A percentile compares a stretch with the other conserved stretches of the same genome.
Evolutionary conservation across 305 asterid species (phyloP).

Genomic region (Euphrasia arctica): DNA sequence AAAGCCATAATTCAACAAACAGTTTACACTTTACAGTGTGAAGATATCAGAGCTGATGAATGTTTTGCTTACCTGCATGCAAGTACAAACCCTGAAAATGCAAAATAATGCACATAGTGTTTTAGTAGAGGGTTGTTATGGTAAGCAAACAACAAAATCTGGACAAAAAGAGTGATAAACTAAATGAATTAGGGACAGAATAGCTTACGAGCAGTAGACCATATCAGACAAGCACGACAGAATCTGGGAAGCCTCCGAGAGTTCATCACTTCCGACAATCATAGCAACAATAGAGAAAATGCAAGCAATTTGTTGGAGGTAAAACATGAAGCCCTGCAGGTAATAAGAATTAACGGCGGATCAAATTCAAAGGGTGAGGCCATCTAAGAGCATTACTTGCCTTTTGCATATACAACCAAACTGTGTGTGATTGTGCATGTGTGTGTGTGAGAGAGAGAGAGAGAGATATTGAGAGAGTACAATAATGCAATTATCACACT

Average conservation of each 20-base stretch:
- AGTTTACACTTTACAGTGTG: neutral
- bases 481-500: constrained; percentile 95
- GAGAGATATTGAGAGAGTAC: constrained; percentile 47
- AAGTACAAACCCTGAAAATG: constrained; percentile 90
- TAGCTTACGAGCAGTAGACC: constrained; percentile 91
- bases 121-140: constrained; percentile 30
- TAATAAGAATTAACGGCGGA: constrained; percentile 20
- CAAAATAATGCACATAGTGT: constrained; percentile 16
- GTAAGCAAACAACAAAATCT: constrained; percentile 7
- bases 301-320: constrained; percentile 96
- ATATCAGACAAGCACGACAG: constrained; percentile 75
- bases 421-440: neutral
- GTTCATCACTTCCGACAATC: constrained; percentile 89
- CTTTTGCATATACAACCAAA: too few relatives aligned
- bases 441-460: constrained; percentile 9
- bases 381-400: neutral
- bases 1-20: neutral
- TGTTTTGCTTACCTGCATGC: constrained; percentile 80
- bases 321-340: constrained; percentile 89
- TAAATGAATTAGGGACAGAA: constrained; percentile 11
- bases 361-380: constrained; percentile 4
- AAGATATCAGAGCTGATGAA: neutral
- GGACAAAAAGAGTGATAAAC: constrained; percentile 5
- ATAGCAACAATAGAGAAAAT: constrained; percentile 86
- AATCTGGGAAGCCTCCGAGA: constrained; percentile 89